Evolutionary conservation across 441 rosid species (phyloP), one percentile per base, ranked within the genome.

Genomic region (Jatropha podagrica): DNA sequence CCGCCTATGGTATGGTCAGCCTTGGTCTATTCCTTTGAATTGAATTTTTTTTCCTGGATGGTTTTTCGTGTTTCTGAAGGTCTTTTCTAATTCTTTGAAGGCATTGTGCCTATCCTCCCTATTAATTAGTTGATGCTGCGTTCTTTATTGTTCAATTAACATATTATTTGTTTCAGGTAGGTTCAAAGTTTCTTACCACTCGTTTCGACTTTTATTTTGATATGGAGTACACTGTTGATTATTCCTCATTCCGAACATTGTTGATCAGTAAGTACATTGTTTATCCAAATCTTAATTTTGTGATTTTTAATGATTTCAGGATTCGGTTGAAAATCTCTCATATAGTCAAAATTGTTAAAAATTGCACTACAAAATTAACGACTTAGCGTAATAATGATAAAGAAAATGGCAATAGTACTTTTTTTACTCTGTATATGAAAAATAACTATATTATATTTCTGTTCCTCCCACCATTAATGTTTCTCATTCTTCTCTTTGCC

Each of bases 191-290:
- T 46, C 80, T 71, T 20, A 74, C 81, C 61, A 73, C 83, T 63
- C 40, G 49, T 64, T 85, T 83, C 74, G 89, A 85, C 84, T 92
- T 85, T 85, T 95, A 91, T 78, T 95, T 86, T 84, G 98, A 95
- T 69, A 94, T 91, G 98, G 95, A 92, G 79, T 94, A 94, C 54
- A 86, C 87, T 64, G 86, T 94, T 86, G 97, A 92, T 55, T 94
- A 92, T 83, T 91, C 98, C 72, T 89, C 97, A 79, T 95, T 95
- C 83, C 88, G 77, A 74, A 84, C 86, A 68, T 73, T 91, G 85
- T 78, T 48, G 68, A 79, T 75, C 46, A 79, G 98, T 95, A 82
- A 83, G 91, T 80, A 58, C 18, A 23, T 23, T 23, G 23, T 6
- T 44, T 6, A 44, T 44, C 10, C 10, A 44, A 44, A 44, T 6